Evolutionary conservation across 345 rosid genomes (phyloP).

Genomic region (Pistacia atlantica): DNA sequence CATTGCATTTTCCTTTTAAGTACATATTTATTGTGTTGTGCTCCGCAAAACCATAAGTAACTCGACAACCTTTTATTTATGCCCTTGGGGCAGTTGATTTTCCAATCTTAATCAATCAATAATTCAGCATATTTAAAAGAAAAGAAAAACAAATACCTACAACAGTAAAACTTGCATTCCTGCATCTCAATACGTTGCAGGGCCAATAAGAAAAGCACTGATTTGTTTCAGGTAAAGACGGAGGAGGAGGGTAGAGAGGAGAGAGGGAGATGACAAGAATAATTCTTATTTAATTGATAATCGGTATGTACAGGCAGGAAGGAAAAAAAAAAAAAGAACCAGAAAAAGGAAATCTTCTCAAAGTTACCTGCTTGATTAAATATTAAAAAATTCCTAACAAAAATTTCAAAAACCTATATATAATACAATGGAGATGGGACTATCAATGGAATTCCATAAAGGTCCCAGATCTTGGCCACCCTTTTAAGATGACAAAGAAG

Average conservation of each 20-base stretch:
- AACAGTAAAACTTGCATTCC: too few relatives aligned
- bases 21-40: too few relatives aligned
- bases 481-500: conserved; percentile 15
- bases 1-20: too few relatives aligned
- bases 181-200: too few relatives aligned
- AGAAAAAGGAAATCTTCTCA: not conserved
- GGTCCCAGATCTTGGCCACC: conserved; percentile 26
- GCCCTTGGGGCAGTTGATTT: too few relatives aligned
- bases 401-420: conserved; percentile 31
- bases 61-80: too few relatives aligned
- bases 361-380: conserved; percentile 16
- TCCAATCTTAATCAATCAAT: too few relatives aligned
- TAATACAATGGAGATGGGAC: conserved; percentile 36
- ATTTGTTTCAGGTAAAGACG: too few relatives aligned
- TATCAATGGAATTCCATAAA: conserved; percentile 29
- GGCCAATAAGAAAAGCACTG: too few relatives aligned
- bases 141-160: too few relatives aligned
- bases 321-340: not conserved
- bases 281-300: conserved; percentile 4
- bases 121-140: too few relatives aligned
- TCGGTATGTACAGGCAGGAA: not conserved
- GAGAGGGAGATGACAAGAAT: not conserved
- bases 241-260: not conserved
- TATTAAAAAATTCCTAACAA: conserved; percentile 17
- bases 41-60: too few relatives aligned